Evolutionary conservation across 2,329 filamentous ascomycete genomes (phyloP).

Genomic region (Reticulascus tulasneorum): DNA sequence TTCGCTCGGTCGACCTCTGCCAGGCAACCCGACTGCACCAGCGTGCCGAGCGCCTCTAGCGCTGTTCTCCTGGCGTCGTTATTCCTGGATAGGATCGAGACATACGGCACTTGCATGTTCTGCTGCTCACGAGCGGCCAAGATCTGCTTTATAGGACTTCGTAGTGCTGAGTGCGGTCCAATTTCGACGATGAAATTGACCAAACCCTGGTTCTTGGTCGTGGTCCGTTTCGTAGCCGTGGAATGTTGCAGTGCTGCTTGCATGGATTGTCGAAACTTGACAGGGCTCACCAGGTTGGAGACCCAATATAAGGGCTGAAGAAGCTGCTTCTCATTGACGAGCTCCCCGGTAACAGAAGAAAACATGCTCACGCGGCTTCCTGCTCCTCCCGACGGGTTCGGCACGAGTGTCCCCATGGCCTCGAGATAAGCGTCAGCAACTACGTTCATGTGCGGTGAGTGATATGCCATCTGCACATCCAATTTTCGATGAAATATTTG

Average conservation of each 20-base stretch:
- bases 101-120: slow-evolving; percentile 18
- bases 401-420: neutral
- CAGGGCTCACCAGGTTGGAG: slow-evolving; percentile 1
- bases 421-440: slow-evolving; percentile 2
- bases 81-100: slow-evolving; percentile 2
- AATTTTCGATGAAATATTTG: slow-evolving; percentile 13
- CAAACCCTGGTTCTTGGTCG: slow-evolving; percentile 17
- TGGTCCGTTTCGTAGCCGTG: too few species aligned
- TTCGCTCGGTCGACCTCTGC: slow-evolving; percentile 4
- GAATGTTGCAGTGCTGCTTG: slow-evolving; percentile 6
- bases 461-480: slow-evolving; percentile 6
- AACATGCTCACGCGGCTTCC: slow-evolving; percentile 24
- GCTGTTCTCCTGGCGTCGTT: slow-evolving; percentile 1
- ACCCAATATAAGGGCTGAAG: slow-evolving; percentile 5
- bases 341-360: neutral
- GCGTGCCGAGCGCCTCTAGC: slow-evolving; percentile 1
- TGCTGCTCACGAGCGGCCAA: slow-evolving; percentile 24
- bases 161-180: slow-evolving; percentile 8
- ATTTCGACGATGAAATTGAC: slow-evolving; percentile 6
- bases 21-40: slow-evolving; percentile 2
- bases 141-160: slow-evolving; percentile 6
- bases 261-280: slow-evolving; percentile 5
- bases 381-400: neutral
- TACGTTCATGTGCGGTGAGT: slow-evolving; percentile 3
- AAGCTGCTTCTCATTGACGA: neutral